These are phyloP conservation scores for Trametes meyenii DNA, from an alignment of 768 basidiomycete genomes.

Conservation along the genomic window DNA sequence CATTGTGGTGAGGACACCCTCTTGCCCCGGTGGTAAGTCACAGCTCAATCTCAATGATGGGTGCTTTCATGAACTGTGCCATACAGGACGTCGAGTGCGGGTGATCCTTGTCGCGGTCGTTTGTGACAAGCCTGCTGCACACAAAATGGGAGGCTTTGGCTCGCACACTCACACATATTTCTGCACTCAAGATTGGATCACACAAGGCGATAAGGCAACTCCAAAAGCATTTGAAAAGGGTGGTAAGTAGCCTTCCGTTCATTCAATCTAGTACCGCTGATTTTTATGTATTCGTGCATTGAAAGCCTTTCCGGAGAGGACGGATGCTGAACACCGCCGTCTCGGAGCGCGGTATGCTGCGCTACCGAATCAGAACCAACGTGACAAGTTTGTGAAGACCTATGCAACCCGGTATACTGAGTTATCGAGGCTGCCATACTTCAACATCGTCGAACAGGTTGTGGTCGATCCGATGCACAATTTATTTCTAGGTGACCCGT, in stretches of 20 bases:
- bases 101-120: constrained; percentile 37
- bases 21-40: neutral
- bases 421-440: constrained; percentile 4
- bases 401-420: constrained; percentile 5
- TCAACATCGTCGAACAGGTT: constrained; percentile 1
- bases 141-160: constrained; percentile 36
- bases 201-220: constrained; percentile 27
- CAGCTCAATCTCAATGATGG: neutral
- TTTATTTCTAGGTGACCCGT: constrained; percentile 1
- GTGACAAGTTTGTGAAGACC: constrained; percentile 3
- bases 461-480: constrained; percentile 16
- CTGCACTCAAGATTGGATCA: constrained; percentile 40
- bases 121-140: constrained; percentile 43
- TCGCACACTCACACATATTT: constrained; percentile 35
- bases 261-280: neutral
- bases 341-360: neutral
- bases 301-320: neutral
- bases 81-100: constrained; percentile 31
- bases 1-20: neutral
- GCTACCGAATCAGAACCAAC: neutral
- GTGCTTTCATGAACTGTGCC: neutral
- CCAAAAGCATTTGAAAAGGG: constrained; percentile 26
- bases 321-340: neutral
- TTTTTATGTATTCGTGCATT: neutral
- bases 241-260: constrained; percentile 15